Conservation (phyloP, 106 monocot species). For the Acorus gramineus region DNA sequence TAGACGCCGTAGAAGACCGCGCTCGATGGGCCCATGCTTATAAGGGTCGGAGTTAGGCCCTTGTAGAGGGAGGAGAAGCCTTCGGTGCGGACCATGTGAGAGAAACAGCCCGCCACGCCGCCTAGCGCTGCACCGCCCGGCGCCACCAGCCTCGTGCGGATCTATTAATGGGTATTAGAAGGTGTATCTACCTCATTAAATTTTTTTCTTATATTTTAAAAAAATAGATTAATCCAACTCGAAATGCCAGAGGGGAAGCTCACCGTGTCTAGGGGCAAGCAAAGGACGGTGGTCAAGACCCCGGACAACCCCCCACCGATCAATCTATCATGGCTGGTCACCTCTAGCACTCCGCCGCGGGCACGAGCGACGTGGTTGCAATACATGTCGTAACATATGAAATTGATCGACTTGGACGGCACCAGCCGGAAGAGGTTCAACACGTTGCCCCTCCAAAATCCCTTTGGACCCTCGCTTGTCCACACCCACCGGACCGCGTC, state of each 20-base stretch:
- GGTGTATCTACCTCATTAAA: no score
- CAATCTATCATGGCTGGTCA: constrained; percentile 41
- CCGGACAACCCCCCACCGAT: constrained; percentile 43
- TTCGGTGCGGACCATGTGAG: constrained; percentile 33
- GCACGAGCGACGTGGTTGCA: constrained; percentile 14
- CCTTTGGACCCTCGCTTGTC: constrained; percentile 29
- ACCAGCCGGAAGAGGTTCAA: constrained; percentile 48
- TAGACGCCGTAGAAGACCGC: constrained; percentile 52
- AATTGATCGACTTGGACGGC: constrained; percentile 57
- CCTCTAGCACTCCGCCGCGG: constrained; percentile 16
- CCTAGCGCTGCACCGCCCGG: constrained; percentile 37
- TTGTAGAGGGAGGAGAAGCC: constrained; percentile 67
- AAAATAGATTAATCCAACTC: no score
- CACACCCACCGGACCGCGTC: constrained; percentile 23
- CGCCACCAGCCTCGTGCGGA: constrained; percentile 41
- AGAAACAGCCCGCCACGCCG: constrained; percentile 33
- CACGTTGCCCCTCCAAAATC: constrained; percentile 57
- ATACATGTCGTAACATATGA: constrained; percentile 56
- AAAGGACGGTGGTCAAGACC: constrained; percentile 28
- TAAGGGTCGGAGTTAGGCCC: constrained; percentile 35
- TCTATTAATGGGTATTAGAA: constrained; percentile 12
- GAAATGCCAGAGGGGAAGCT: not conserved
- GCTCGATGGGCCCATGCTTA: constrained; percentile 51
- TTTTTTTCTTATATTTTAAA: no score
- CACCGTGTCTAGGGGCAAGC: constrained; percentile 52